Evolutionary conservation across 345 rosid species (phyloP), one percentile per base, ranked within the genome.

Genomic region (Erucastrum elatum): DNA sequence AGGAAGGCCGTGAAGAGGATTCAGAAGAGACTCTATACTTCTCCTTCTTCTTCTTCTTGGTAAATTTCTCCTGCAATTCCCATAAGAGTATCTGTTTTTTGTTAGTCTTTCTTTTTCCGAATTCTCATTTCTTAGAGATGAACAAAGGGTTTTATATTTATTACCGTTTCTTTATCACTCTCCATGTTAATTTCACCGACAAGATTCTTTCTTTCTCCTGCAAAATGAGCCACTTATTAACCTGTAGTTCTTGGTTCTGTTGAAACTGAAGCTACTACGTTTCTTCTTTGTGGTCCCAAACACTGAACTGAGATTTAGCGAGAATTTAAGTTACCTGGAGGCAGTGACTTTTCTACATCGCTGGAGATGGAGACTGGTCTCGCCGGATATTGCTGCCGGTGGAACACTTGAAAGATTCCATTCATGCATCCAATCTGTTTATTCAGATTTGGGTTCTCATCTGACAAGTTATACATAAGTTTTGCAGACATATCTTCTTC

Each of bases 341-440:
- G 73, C 68, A 58, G 34, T 56, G 72, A 75, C 34, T 70, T 80
- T 31, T 75, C 73, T 26, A 64, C 58, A 46, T 71, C 64, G 27
- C 76, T 58, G 59, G 68, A 4, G 67, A 16, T 58, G 59, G 68
- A 4, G 67, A 16, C 80, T 75, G 21, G 68, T 70, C 73, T 80
- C 44, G 80, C 80, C 73, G 83, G 80, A 65, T 61, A 88, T 81
- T 84, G 91, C 63, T 80, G 87, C 80, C 89, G 88, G 81, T 88
- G 88, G 75, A 94, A 90, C 64, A 91, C 87, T 56, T 92, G 94
- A 55, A 92, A 86, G 75, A 94, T 86, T 33, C 97, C 96, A 81
- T 87, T 84, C 91, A 92, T 92, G 82, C 98, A 94, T 59, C 98
- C 96, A 75, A 88, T 84, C 68, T 92, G 98, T 86, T 88, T 92